Base-by-base conservation (phyloP, 176 grass and related monocot species). In the Cenchrus americanus region DNA sequence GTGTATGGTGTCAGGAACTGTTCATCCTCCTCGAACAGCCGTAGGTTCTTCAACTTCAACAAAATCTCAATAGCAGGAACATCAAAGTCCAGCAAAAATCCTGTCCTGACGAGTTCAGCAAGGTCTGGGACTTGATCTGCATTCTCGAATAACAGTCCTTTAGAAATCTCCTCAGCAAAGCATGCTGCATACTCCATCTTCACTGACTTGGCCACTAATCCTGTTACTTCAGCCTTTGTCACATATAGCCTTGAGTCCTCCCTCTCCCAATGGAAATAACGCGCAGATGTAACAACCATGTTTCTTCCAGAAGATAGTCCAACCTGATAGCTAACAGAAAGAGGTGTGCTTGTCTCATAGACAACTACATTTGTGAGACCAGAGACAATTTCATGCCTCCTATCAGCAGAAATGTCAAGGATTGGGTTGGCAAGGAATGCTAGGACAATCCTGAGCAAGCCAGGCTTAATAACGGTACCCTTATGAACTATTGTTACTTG, bases 221-320 rank as follows among this genome's bases (percentile, higher is more conserved):
- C 22, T 30, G 50, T 27, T 27, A 1, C 32, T 46, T 73, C 46
- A 47, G 40, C n/a, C 6, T 43, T 40, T 12, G 51, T 40, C 62
- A 94, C 43, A 34, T 86, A 76, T 2, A 94, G 40, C 27, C 47
- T 94, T 0, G 44, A 42, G 3, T 81, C 48, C n/a, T 94, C 82
- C 79, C 74, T 94, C 78, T 91, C 92, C 92, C 92, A 94, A 30
- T 54, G n/a, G 61, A 83, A 82, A 57, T 88, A 59, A 9, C n/a
- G 30, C 10, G 65, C 75, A 37, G 58, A 78, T 54, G 73, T 86
- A 15, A 54, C 78, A 43, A 61, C 37, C 17, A 59, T 18, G 69
- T 7, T 83, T 41, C 69, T 50, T 63, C 69, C 77, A 15, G 77
- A 77, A 50, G 78, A 72, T 21, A 86, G 46, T 14, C 5, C 26